These are phyloP conservation scores for Pythium graminicola DNA, from an alignment of 352 stramenopile species.

Conservation along the genomic window DNA sequence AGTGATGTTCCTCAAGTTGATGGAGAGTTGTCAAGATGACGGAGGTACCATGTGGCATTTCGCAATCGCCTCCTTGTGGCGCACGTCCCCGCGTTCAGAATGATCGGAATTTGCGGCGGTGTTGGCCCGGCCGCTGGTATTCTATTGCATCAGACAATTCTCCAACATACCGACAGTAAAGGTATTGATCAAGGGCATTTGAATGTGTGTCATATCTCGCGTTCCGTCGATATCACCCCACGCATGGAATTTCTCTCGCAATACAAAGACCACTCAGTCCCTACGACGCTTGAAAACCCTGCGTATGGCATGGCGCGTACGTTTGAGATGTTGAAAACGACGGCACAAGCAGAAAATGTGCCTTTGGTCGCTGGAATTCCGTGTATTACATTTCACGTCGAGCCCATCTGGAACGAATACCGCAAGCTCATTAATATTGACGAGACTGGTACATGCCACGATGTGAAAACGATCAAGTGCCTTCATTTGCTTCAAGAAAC, in stretches of 20 bases:
- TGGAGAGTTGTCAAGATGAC: constrained; percentile 1
- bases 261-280: constrained; percentile 1
- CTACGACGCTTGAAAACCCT: constrained; percentile 30
- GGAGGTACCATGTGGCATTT: not conserved
- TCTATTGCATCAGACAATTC: constrained; percentile 45
- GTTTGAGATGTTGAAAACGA: constrained; percentile 32
- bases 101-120: constrained; percentile 47
- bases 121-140: constrained; percentile 41
- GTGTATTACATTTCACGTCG: constrained; percentile 48
- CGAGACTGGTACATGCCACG: constrained; percentile 4
- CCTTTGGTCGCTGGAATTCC: constrained; percentile 36
- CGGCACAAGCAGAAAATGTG: constrained; percentile 17
- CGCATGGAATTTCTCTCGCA: constrained; percentile 31
- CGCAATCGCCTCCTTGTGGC: not conserved
- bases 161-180: constrained; percentile 39
- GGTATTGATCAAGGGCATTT: constrained; percentile 48
- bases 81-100: not conserved
- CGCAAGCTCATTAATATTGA: constrained; percentile 16
- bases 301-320: constrained; percentile 42
- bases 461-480: constrained; percentile 20
- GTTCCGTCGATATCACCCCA: constrained; percentile 34
- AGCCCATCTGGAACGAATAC: constrained; percentile 41
- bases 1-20: constrained; percentile 1
- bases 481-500: constrained; percentile 46
- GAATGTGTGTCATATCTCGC: constrained; percentile 41